Evolutionary conservation across 2,329 filamentous ascomycete genomes (phyloP), one percentile per base, ranked within the genome.

Genomic region (Epichloe bromicola): DNA sequence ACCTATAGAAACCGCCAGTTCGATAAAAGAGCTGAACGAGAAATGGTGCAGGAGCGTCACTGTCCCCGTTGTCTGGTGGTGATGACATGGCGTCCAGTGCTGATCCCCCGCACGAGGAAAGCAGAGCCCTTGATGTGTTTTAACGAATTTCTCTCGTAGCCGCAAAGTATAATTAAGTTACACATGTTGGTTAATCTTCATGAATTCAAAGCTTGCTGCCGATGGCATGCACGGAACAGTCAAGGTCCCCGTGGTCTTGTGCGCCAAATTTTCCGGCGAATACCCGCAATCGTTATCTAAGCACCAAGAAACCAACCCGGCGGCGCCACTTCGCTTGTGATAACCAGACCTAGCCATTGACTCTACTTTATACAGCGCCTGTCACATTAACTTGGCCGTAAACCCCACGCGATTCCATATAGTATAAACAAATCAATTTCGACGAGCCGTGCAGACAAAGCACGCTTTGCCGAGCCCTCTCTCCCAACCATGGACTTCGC

Each of bases 11-110:
- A 40, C 77, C 74, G 60, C 83, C 80, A 19, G 75, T 79, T 53
- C 83, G 81, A 69, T 91, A 94, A 72, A 90, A 95, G 54, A 95
- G 77, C 64, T 86, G 89, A 17, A 95, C 73, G 54, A 91, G 79
- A 68, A 95, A 95, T 5, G 89, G 90, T 3, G 86, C 81, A 12
- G 82, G 86, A 45, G 76, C 75, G 61, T 86, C 78, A 55, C 84
- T 82, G 64, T 89, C 80, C 59, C 46, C 51, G 37, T 48, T 48
- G 23, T 51, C 55, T 15, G 55, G 54, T 17, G 83, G 73, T 60
- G 61, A 49, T 60, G 54, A 55, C 54, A 59, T 59, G 37, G 50
- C 59, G 37, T 48, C 26, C 23, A 23, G 20, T 30, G n/a, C 37
- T 17, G 8, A 11, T 42, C 12, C 20, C 17, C n/a, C 45, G n/a